Evolutionary conservation across 179 eudicot genomes (phyloP), one percentile per base, ranked within the genome.

Genomic region (Amaranthus tricolor): DNA sequence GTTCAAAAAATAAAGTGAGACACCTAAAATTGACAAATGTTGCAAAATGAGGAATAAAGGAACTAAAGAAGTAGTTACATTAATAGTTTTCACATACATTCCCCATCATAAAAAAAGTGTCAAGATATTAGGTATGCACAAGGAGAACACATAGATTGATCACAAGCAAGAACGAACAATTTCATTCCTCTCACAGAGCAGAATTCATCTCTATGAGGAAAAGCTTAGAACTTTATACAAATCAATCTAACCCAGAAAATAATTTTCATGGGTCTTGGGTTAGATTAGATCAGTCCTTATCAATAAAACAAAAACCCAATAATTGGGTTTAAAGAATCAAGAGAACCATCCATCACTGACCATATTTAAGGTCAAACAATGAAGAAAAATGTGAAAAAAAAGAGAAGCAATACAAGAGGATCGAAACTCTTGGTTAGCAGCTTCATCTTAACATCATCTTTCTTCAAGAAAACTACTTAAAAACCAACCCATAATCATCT

Each of bases 301-400:
- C 62, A 52, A 57, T 24, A 77, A 43, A 79, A 48, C 56, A 73
- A 71, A 77, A 59, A 72, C 50, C 72, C 77, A 24, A 72, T 47
- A 47, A 56, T 16, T 20, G 73, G 78, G 75, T 61, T 57, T 9
- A 77, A 77, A 75, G 79, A 73, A 80, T 76, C 50, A 56, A 54
- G 61, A 77, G 71, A 66, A 52, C 40, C 53, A 77, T 57, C 40
- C 53, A 77, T 48, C 52, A 70, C 45, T 72, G 57, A 59, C 82
- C 77, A 82, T 62, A 58, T 58, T 67, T 70, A 63, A 60, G 78
- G 78, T 71, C 67, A 44, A 75, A 62, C 59, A 69, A 52, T 64
- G 78, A 83, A 82, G 81, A 77, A 76, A 75, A 80, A 82, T 70
- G 85, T 53, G 44, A 67, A 88, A 86, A 88, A 85, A 82, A 82